Conservation (phyloP, 2,329 filamentous ascomycete species). For the Boeremia exigua region DNA sequence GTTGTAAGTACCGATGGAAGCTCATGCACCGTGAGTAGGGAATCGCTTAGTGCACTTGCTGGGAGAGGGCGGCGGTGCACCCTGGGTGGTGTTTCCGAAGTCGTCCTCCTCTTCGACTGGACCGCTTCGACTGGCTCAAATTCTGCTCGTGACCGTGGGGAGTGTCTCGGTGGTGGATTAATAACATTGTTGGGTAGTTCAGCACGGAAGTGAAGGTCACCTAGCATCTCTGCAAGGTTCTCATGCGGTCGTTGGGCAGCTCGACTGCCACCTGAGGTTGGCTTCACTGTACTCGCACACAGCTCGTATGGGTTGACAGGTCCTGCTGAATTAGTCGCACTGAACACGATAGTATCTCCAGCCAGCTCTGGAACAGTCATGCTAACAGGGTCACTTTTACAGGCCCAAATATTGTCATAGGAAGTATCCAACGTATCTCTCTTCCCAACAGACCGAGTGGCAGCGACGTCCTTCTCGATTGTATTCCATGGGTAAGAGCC, state of each 20-base stretch:
- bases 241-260: not conserved
- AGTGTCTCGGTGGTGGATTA: constrained; percentile 8
- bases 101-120: not conserved
- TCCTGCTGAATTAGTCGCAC: constrained; percentile 26
- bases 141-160: not conserved
- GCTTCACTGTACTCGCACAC: not conserved
- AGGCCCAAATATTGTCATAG: not conserved
- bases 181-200: constrained; percentile 17
- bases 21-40: not conserved
- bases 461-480: not conserved
- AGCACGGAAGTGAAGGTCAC: constrained; percentile 14
- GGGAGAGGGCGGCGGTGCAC: constrained; percentile 10
- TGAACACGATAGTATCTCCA: constrained; percentile 19
- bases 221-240: constrained; percentile 15
- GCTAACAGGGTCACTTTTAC: not conserved
- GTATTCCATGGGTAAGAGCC: too few relatives aligned
- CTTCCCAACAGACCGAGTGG: not conserved
- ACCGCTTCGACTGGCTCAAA: not conserved
- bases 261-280: not conserved
- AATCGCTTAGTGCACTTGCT: constrained; percentile 12
- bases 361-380: constrained; percentile 15
- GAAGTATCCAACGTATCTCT: not conserved
- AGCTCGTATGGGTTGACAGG: constrained; percentile 29
- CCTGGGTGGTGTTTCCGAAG: not conserved
- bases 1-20: not conserved